These are phyloP conservation scores for Penicillium antarcticum DNA, from an alignment of 495 filamentous ascomycete species.

Conservation along the genomic window DNA sequence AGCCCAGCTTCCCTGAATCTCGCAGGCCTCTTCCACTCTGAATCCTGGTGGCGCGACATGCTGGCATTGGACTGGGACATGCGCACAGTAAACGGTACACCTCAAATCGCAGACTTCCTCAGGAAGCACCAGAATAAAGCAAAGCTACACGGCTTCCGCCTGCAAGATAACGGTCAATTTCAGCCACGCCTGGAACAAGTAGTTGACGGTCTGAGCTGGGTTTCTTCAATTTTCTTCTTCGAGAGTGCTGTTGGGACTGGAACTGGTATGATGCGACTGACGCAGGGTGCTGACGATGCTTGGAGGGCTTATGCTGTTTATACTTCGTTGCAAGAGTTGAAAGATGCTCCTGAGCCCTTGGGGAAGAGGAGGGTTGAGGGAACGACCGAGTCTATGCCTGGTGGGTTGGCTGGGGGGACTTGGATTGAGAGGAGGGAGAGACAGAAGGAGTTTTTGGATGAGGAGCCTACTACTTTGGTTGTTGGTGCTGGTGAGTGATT, in stretches of 20 bases:
- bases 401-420: conserved; percentile 57
- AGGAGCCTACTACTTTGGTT: conserved; percentile 63
- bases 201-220: conserved; percentile 45
- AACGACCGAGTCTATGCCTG: conserved; percentile 55
- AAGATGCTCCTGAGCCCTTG: conserved; percentile 48
- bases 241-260: conserved; percentile 54
- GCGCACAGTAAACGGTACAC: conserved; percentile 47
- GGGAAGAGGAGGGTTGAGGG: conserved; percentile 47
- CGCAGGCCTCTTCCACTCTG: conserved; percentile 45
- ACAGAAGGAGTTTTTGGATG: conserved; percentile 52
- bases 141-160: conserved; percentile 28
- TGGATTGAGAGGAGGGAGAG: conserved; percentile 62
- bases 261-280: conserved; percentile 53
- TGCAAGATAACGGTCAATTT: conserved; percentile 43
- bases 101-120: conserved; percentile 49
- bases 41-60: conserved; percentile 64
- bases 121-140: conserved; percentile 30
- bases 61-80: conserved; percentile 58
- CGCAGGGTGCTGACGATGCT: conserved; percentile 40
- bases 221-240: conserved; percentile 51
- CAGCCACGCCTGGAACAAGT: conserved; percentile 37
- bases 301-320: conserved; percentile 69
- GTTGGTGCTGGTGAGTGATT: conserved; percentile 54
- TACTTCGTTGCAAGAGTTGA: conserved; percentile 54
- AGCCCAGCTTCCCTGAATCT: conserved; percentile 14